A percentile compares a stretch with the other conserved stretches of the same genome.
phyloP scores from a whole-genome alignment of 305 asterid genomes.

The Andrographis paniculata region DNA sequence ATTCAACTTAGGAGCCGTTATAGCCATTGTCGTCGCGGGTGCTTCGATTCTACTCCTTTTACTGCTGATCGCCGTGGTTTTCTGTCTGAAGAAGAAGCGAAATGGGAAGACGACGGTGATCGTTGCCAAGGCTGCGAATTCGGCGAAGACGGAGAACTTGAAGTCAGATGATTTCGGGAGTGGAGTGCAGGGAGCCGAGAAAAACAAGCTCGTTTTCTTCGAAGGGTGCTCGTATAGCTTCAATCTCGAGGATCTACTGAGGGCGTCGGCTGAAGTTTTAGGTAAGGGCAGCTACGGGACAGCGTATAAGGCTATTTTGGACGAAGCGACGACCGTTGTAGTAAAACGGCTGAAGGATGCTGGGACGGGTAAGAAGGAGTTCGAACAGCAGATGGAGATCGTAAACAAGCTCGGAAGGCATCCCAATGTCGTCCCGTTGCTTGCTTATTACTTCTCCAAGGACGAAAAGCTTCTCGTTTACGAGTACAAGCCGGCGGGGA shows the following conservation, averaged over 20 bases:
- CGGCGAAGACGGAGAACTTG: slow-evolving; percentile 47
- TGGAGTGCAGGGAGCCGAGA: slow-evolving; percentile 86
- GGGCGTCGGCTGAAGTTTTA: slow-evolving; percentile 97
- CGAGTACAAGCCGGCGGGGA: slow-evolving; percentile 67
- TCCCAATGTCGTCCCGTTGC: slow-evolving; percentile 54
- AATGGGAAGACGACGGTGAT: slow-evolving; percentile 27
- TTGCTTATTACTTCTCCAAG: slow-evolving; percentile 84
- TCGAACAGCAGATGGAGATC: slow-evolving; percentile 83
- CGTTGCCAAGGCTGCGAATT: slow-evolving; percentile 44
- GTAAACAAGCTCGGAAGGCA: slow-evolving; percentile 48
- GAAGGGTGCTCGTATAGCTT: slow-evolving; percentile 66
- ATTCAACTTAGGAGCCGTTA: slow-evolving; percentile 31
- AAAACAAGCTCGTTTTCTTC: slow-evolving; percentile 70
- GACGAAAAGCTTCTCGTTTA: slow-evolving; percentile 92
- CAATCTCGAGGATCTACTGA: slow-evolving; percentile 78
- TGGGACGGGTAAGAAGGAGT: slow-evolving; percentile 67
- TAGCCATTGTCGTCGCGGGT: slow-evolving; percentile 46
- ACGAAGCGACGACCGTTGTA: slow-evolving; percentile 70
- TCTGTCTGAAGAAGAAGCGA: slow-evolving; percentile 49
- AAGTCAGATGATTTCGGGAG: slow-evolving; percentile 91
- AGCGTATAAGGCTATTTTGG: slow-evolving; percentile 78
- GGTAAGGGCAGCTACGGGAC: slow-evolving; percentile 93
- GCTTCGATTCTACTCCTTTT: slow-evolving; percentile 29
- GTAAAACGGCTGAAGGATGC: slow-evolving; percentile 81
- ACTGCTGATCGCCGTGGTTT: slow-evolving; percentile 24